A percentile compares a stretch with the other conserved stretches of the same genome.
Evolutionary conservation across 164 flowering plant genomes (phyloP).

Genomic region (Litsea cubeba): DNA sequence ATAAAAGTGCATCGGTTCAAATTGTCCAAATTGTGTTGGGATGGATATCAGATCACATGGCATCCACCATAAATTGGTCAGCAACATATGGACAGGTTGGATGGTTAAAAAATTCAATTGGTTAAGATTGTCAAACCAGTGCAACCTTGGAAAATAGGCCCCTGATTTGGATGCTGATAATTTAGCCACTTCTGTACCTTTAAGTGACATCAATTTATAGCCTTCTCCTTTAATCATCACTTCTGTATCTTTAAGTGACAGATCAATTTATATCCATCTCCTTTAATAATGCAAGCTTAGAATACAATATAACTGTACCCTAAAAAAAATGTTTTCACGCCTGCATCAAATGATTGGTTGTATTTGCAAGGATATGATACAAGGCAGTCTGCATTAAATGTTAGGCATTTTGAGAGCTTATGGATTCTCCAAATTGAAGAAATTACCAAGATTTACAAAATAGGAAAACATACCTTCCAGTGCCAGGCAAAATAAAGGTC

Average conservation of each 20-base stretch:
- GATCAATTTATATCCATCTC: no score
- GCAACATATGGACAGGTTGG: neutral
- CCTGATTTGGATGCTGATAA: neutral
- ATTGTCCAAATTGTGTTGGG: neutral
- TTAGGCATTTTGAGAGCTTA: neutral
- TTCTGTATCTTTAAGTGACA: no score
- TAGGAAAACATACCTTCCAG: conserved; percentile 54
- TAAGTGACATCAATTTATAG: no score
- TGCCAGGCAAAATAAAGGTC: conserved; percentile 83
- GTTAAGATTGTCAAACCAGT: neutral
- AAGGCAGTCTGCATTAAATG: neutral
- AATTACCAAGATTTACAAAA: neutral
- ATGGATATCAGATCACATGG: neutral
- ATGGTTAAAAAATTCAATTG: neutral
- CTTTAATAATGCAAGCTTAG: neutral
- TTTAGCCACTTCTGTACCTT: no score
- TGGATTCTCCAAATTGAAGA: neutral
- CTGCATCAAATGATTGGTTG: neutral
- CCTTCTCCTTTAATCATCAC: no score
- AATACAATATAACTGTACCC: neutral
- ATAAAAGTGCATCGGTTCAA: neutral
- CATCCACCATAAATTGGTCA: neutral
- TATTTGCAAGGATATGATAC: neutral
- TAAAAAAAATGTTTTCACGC: neutral
- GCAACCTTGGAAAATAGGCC: neutral